Conservation (phyloP, 768 basidiomycete species). For the Macrolepiota fuliginosa region DNA sequence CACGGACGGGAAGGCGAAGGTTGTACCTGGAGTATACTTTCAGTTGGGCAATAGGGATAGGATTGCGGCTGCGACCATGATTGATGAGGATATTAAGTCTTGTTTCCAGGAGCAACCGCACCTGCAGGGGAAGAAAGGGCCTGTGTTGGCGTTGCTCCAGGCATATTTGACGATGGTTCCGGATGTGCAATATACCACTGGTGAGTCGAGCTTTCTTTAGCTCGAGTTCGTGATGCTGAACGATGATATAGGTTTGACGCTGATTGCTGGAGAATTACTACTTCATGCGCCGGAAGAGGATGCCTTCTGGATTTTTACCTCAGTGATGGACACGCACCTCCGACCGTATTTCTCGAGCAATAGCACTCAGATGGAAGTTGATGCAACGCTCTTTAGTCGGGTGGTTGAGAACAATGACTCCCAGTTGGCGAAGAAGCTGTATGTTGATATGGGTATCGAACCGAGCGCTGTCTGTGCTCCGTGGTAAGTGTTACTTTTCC, state of each 20-base stretch:
- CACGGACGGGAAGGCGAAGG: slow-evolving; percentile 71
- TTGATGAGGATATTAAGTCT: slow-evolving; percentile 55
- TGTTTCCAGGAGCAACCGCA: slow-evolving; percentile 60
- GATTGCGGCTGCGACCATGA: slow-evolving; percentile 44
- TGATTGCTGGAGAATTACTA: slow-evolving; percentile 70
- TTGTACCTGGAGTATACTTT: slow-evolving; percentile 44
- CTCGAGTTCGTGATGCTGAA: background rate
- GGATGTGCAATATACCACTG: slow-evolving; percentile 66
- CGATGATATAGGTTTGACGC: slow-evolving; percentile 51
- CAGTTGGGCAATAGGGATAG: slow-evolving; percentile 33
- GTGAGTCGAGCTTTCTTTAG: slow-evolving; percentile 32
- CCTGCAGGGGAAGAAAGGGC: slow-evolving; percentile 52
- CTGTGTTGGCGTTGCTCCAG: slow-evolving; percentile 57
- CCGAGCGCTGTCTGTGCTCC: slow-evolving; percentile 57
- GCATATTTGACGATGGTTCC: slow-evolving; percentile 87
- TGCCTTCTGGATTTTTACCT: slow-evolving; percentile 88
- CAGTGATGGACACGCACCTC: slow-evolving; percentile 82
- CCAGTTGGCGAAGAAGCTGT: slow-evolving; percentile 60
- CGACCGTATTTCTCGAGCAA: slow-evolving; percentile 70
- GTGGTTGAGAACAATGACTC: slow-evolving; percentile 66
- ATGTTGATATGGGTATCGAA: slow-evolving; percentile 59
- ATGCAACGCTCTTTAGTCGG: slow-evolving; percentile 66
- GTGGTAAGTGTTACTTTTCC: slow-evolving; percentile 44
- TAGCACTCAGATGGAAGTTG: slow-evolving; percentile 69
- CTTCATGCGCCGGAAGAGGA: slow-evolving; percentile 82